phyloP scores from a whole-genome alignment of 208 protist genomes.

The Trypanosoma rangeli region DNA sequence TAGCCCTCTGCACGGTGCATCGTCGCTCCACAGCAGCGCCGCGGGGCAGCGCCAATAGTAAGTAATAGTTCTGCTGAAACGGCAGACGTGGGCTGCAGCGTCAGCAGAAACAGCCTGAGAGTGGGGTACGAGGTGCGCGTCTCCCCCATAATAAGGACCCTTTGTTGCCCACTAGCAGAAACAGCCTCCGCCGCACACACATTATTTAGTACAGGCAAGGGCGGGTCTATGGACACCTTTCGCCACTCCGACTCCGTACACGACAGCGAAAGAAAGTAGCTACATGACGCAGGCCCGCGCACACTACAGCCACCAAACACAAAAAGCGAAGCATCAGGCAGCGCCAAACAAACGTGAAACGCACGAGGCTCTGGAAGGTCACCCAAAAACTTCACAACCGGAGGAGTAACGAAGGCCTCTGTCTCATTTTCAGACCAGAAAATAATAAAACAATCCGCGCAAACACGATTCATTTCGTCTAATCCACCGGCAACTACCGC shows the following conservation, averaged over 20 bases:
- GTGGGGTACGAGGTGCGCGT: not conserved
- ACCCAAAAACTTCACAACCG: slow-evolving; percentile 29
- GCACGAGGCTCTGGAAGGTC: slow-evolving; percentile 58
- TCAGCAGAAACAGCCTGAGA: slow-evolving; percentile 17
- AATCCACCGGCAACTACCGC: slow-evolving; percentile 64
- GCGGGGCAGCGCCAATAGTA: slow-evolving; percentile 23
- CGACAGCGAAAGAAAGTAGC: slow-evolving; percentile 9
- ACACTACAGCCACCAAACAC: slow-evolving; percentile 54
- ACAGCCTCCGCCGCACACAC: slow-evolving; percentile 21
- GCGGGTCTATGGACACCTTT: slow-evolving; percentile 9
- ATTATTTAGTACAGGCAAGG: slow-evolving; percentile 26
- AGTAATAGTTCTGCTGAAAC: slow-evolving; percentile 20
- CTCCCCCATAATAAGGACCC: slow-evolving; percentile 26
- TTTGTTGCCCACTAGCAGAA: slow-evolving; percentile 14
- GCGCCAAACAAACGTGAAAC: slow-evolving; percentile 50
- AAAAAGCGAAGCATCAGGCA: slow-evolving; percentile 59
- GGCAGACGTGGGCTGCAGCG: not conserved
- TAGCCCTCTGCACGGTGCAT: slow-evolving; percentile 51
- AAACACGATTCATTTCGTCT: slow-evolving; percentile 43
- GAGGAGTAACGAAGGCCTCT: not conserved
- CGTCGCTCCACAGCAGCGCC: slow-evolving; percentile 40
- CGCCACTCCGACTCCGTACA: not conserved
- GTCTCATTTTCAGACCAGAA: slow-evolving; percentile 38
- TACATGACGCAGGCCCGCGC: slow-evolving; percentile 4
- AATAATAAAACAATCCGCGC: slow-evolving; percentile 53